phyloP scores from a whole-genome alignment of 345 rosid species.

The Linum usitatissimum region DNA sequence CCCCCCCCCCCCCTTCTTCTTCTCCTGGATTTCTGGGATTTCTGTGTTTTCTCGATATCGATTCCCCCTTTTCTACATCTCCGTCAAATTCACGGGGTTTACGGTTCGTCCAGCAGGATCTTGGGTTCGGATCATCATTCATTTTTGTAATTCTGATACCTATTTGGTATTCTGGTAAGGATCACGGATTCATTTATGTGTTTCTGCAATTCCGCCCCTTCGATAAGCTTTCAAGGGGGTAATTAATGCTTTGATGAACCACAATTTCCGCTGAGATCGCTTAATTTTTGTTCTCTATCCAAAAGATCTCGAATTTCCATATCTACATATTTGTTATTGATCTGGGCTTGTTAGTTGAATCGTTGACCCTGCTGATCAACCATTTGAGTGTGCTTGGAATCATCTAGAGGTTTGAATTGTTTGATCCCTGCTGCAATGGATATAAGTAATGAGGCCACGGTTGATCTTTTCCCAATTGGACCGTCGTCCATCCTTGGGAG shows the following conservation, averaged over 20 bases:
- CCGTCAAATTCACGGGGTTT: not conserved
- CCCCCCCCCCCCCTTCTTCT: too few species aligned
- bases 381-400: too few species aligned
- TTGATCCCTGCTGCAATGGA: constrained; percentile 38
- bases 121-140: not conserved
- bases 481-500: constrained; percentile 78
- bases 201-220: too few species aligned
- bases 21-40: not conserved
- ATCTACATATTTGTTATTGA: too few species aligned
- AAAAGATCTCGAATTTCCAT: too few species aligned
- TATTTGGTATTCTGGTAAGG: not conserved
- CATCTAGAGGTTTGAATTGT: not conserved
- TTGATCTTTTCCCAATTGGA: constrained; percentile 78
- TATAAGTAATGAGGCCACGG: constrained; percentile 77
- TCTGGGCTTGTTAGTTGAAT: too few species aligned
- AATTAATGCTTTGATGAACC: too few species aligned
- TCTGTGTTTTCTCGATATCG: not conserved
- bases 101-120: not conserved
- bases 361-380: too few species aligned
- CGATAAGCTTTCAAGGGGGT: too few species aligned
- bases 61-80: not conserved
- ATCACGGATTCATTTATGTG: not conserved
- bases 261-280: too few species aligned
- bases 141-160: not conserved
- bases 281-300: too few species aligned